Percentiles rank a stretch among this genome's conserved stretches.
phyloP scores from a whole-genome alignment of 768 basidiomycete genomes.

The Holtermannia corniformis region DNA sequence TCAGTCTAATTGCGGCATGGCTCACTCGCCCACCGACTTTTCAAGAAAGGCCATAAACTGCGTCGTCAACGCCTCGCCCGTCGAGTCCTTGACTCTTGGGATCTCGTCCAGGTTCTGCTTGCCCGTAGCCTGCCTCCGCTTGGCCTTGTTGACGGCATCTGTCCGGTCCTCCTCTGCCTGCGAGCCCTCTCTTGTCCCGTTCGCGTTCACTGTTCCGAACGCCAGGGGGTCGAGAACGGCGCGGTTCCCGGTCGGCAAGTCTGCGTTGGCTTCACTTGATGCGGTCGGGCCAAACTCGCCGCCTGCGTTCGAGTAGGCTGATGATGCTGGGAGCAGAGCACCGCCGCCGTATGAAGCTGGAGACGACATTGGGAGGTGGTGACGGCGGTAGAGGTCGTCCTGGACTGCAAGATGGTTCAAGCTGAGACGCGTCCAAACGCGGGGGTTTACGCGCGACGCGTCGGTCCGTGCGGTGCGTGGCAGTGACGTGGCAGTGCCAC shows the following conservation, averaged over 20 bases:
- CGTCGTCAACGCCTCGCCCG: conserved; percentile 89
- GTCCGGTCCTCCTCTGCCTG: background rate
- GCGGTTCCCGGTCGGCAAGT: background rate
- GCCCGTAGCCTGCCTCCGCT: conserved; percentile 1
- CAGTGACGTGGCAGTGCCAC: background rate
- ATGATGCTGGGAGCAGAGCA: background rate
- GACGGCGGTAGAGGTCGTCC: too few relatives aligned
- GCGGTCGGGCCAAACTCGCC: background rate
- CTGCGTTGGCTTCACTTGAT: background rate
- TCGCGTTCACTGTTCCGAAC: background rate
- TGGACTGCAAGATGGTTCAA: too few relatives aligned
- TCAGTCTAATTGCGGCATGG: background rate
- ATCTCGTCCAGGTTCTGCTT: conserved; percentile 49
- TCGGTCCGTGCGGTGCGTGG: too few relatives aligned
- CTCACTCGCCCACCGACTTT: conserved; percentile 51
- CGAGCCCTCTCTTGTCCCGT: background rate
- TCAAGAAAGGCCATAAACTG: conserved; percentile 85
- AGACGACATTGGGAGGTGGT: background rate
- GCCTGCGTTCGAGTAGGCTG: background rate
- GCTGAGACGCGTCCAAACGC: too few relatives aligned
- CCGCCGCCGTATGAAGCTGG: background rate
- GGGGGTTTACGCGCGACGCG: too few relatives aligned
- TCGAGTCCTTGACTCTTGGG: conserved; percentile 81
- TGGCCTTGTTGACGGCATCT: background rate
- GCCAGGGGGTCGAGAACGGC: background rate